Evolutionary conservation across 208 protist genomes (phyloP).

Genomic region (Wallacemonas sp.): DNA sequence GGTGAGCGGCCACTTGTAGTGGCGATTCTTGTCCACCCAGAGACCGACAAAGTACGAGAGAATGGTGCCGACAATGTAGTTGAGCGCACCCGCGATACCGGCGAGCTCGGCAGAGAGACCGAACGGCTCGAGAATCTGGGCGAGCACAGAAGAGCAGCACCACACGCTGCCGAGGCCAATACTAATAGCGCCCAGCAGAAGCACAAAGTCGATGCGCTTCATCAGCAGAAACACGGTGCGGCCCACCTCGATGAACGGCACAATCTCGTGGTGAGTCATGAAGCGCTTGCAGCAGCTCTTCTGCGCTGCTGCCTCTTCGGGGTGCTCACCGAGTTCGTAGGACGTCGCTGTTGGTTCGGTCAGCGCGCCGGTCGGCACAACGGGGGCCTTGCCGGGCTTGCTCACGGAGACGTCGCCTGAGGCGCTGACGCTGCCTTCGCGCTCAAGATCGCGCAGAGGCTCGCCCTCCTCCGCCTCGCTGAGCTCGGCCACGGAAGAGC

Average conservation of each 20-base stretch:
- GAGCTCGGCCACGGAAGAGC: background rate
- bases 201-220: constrained; percentile 50
- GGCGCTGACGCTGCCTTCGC: background rate
- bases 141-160: constrained; percentile 65
- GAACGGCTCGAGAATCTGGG: constrained; percentile 69
- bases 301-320: background rate
- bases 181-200: constrained; percentile 60
- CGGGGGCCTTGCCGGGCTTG: background rate
- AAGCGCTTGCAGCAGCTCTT: constrained; percentile 15
- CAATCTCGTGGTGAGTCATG: constrained; percentile 24
- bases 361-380: background rate
- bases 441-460: constrained; percentile 1
- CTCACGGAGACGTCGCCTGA: background rate
- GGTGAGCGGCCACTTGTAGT: constrained; percentile 50
- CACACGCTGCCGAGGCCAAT: constrained; percentile 72
- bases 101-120: constrained; percentile 49
- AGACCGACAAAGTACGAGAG: constrained; percentile 52
- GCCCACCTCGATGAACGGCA: constrained; percentile 43
- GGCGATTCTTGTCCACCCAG: constrained; percentile 56
- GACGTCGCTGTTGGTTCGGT: constrained; percentile 13
- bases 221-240: constrained; percentile 40
- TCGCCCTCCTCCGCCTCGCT: background rate
- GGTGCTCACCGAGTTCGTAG: background rate
- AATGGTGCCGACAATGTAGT: constrained; percentile 54
- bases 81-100: constrained; percentile 55